Evolutionary conservation across 257 asterid species (phyloP).

Genomic region (Scutellaria minor): DNA sequence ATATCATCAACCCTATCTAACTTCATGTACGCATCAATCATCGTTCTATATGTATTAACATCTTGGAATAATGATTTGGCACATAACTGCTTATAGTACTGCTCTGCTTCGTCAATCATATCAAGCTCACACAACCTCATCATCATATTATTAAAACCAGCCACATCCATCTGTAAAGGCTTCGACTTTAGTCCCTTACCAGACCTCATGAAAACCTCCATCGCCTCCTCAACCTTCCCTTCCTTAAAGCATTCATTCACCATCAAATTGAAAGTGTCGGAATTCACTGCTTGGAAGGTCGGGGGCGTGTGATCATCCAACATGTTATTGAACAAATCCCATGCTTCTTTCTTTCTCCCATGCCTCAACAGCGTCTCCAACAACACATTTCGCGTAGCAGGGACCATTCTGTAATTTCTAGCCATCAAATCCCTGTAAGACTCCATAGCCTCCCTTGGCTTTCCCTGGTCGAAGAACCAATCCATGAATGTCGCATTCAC

Average conservation of each 20-base stretch:
- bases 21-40: constrained; percentile 76
- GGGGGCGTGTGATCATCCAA: constrained; percentile 95
- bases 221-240: constrained; percentile 73
- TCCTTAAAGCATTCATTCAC: constrained; percentile 77
- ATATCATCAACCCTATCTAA: constrained; percentile 56
- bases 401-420: constrained; percentile 70
- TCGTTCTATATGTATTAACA: constrained; percentile 67
- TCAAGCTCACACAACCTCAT: constrained; percentile 71
- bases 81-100: constrained; percentile 52
- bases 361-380: constrained; percentile 73
- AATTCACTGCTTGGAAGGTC: constrained; percentile 79
- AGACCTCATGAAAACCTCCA: constrained; percentile 71
- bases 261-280: constrained; percentile 78
- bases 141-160: constrained; percentile 83
- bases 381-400: constrained; percentile 75
- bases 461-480: constrained; percentile 83
- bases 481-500: constrained; percentile 92
- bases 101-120: constrained; percentile 80
- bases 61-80: constrained; percentile 73
- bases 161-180: constrained; percentile 87
- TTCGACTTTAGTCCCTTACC: constrained; percentile 77
- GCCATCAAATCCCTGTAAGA: constrained; percentile 70
- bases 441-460: constrained; percentile 82
- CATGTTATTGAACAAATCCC: constrained; percentile 79
- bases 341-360: constrained; percentile 77